Evolutionary conservation across 768 basidiomycete genomes (phyloP), one percentile per base, ranked within the genome.

Genomic region (Tylopilus intermedius): DNA sequence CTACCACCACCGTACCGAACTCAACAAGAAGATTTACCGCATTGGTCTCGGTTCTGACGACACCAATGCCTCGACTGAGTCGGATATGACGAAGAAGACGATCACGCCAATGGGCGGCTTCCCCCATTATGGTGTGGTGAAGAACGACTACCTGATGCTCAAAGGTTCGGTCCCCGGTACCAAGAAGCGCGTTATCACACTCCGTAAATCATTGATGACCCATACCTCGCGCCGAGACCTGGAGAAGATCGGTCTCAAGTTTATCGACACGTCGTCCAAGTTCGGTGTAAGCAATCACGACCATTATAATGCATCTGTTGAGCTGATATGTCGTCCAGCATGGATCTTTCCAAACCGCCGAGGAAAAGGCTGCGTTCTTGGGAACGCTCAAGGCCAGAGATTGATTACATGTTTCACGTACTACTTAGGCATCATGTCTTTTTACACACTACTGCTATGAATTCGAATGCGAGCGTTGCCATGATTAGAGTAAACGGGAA

Each of bases 11-110:
- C 90, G 94, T 66, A 94, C 92, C 51, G 93, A 96, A 76, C 80
- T 94, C 67, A 97, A 97, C 86, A 96, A 97, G 83, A 97, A 97
- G 79, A 84, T 95, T 67, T 98, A 96, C 83, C 89, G 96, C 61
- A 81, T 99, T 60, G 94, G 90, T 59, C 76, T 81, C 58, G 93
- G 84, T 51, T 58, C 72, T 26, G 90, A 94, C 65, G 82, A 83
- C 13, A 77, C 71, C 53, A 94, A 93, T 62, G 96, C 93, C 13
- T 88, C 94, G 50, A 98, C 96, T 33, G 94, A 97, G 64, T 84
- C 87, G 53, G 96, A 98, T 72, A 82, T 91, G 67, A 95, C 93
- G 63, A 83, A 90, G 77, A 96, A 96, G 80, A 58, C 75, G 56
- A 94, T 95, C 71, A 98, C 90, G 52, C 96, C 96, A 49, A 82